These are phyloP conservation scores for Carpinus fangiana DNA, from an alignment of 306 rosid genomes.

Conservation along the genomic window DNA sequence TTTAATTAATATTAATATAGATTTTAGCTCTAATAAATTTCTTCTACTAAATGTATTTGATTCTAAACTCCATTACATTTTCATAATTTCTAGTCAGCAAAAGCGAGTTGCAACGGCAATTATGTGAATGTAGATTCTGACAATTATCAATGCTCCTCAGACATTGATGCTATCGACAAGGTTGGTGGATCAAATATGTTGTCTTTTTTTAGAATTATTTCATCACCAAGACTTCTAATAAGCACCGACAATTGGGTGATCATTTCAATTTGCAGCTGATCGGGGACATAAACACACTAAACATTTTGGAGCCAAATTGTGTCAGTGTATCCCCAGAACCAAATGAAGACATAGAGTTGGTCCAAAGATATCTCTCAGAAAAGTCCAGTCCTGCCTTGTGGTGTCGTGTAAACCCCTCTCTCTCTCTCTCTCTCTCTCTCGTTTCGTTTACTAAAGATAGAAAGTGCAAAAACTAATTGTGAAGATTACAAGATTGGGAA, in stretches of 20 bases:
- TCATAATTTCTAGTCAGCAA: constrained; percentile 3
- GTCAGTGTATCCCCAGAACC: neutral
- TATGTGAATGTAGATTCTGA: constrained; percentile 20
- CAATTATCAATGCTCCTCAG: constrained; percentile 15
- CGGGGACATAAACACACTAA: constrained; percentile 3
- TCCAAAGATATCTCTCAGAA: constrained; percentile 17
- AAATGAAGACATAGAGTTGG: neutral
- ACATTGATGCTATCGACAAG: constrained; percentile 12
- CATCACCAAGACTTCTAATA: neutral
- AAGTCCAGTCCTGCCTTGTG: constrained; percentile 1
- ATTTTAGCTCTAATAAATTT: neutral
- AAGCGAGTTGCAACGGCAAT: constrained; percentile 21
- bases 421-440: neutral
- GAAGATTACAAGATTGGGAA: too few species aligned
- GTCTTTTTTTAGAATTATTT: neutral
- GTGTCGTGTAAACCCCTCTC: constrained; percentile 8
- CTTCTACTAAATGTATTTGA: neutral
- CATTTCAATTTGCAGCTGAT: constrained; percentile 14
- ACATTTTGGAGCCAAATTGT: constrained; percentile 21
- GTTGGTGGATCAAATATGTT: neutral
- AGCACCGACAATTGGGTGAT: neutral
- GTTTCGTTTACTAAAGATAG: too few species aligned
- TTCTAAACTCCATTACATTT: neutral
- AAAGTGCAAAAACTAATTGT: too few species aligned
- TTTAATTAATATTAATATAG: too few species aligned